Conservation (phyloP, 2,329 filamentous ascomycete species). For the Fusarium phyllophilum region DNA sequence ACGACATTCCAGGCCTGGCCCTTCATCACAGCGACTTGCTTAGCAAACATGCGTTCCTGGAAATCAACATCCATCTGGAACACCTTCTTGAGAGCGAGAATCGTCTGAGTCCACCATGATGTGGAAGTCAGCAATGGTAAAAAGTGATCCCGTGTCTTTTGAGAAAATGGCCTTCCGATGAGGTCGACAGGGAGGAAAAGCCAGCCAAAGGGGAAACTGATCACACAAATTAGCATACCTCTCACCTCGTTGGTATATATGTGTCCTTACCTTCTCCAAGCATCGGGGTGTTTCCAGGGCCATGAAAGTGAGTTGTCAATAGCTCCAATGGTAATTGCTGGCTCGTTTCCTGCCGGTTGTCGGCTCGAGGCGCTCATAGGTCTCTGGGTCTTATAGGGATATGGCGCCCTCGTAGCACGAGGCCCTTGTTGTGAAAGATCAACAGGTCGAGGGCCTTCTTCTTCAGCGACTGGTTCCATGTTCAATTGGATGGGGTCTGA, state of each 20-base stretch:
- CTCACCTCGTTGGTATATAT: background rate
- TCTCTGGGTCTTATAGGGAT: slow-evolving; percentile 81
- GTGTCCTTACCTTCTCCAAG: slow-evolving; percentile 68
- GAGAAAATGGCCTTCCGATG: slow-evolving; percentile 95
- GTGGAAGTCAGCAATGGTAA: slow-evolving; percentile 94
- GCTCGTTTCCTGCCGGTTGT: slow-evolving; percentile 56
- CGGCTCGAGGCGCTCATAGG: slow-evolving; percentile 81
- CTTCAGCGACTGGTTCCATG: slow-evolving; percentile 60
- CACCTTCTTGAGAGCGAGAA: slow-evolving; percentile 83
- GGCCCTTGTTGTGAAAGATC: slow-evolving; percentile 57
- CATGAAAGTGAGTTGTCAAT: slow-evolving; percentile 98
- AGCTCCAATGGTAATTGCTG: slow-evolving; percentile 82
- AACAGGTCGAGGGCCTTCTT: slow-evolving; percentile 69
- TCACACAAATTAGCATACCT: background rate
- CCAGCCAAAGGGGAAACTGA: slow-evolving; percentile 98
- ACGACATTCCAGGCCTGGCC: slow-evolving; percentile 99
- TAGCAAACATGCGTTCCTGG: slow-evolving; percentile 98
- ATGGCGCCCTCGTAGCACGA: slow-evolving; percentile 57
- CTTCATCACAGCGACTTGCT: slow-evolving; percentile 98
- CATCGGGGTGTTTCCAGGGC: slow-evolving; percentile 99
- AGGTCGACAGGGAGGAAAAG: slow-evolving; percentile 95
- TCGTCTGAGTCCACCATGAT: slow-evolving; percentile 96
- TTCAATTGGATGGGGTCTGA: slow-evolving; percentile 80
- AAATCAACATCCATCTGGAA: slow-evolving; percentile 96
- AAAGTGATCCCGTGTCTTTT: slow-evolving; percentile 93